Evolutionary conservation across 352 stramenopile species (phyloP), one percentile per base, ranked within the genome.

Genomic region (Halophytophthora polymorphica): DNA sequence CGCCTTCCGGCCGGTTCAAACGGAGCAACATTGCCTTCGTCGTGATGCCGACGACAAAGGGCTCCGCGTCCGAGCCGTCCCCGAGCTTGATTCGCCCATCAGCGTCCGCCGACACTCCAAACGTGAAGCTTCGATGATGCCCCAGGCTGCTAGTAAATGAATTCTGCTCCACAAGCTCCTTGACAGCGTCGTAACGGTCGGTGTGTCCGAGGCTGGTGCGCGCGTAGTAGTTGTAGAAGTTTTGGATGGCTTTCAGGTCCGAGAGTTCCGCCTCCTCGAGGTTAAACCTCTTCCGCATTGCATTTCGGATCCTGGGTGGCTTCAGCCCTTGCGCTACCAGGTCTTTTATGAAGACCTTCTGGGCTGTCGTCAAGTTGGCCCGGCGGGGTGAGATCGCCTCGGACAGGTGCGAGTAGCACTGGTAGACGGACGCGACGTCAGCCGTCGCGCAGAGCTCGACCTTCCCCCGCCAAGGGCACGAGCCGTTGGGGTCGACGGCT

Each of bases 21-120:
- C 7, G 34, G 2, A 39, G 21, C 2, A 58, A 15, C 6, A 48
- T 18, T 1, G 15, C 37, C 21, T 43, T 53, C 12, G 49, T 58
- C 10, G 29, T 55, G 6, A 58, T 23, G 0, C 44, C 48, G 34
- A 51, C 44, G 1, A 58, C n/a, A 15, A 54, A 54, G 0, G 43
- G 38, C 1, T 25, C 36, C 7, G 21, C 10, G 14, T 58, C 47
- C 4, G 34, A 41, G 12, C 37, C 56, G 8, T 58, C 40, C 13
- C 44, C 48, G 3, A 48, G n/a, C 13, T 22, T 21, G 12, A 23
- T 15, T 1, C 42, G 37, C n/a, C 25, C 46, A 2, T 33, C 18
- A 6, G 3, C 40, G 39, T 55, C 46, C 2, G 1, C 28, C 13
- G 2, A 3, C 19, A 38, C 43, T 19, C 31, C 41, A 22, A 61